These are phyloP conservation scores for Arthrocladium fulminans DNA, from an alignment of 2,329 filamentous ascomycete species.

Conservation along the genomic window DNA sequence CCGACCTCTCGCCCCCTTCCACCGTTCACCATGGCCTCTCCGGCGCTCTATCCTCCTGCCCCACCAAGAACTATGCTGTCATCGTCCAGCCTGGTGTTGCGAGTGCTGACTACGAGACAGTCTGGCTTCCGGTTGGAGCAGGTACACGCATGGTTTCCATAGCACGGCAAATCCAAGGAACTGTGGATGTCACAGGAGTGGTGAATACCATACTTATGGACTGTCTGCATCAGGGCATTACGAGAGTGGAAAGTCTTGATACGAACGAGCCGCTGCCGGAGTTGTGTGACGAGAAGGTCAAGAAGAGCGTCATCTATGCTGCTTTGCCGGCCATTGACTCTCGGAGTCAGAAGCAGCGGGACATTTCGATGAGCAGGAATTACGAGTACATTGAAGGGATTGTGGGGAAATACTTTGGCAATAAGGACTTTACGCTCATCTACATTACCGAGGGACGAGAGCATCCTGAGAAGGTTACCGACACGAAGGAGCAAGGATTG, in stretches of 20 bases:
- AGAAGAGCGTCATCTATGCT: background rate
- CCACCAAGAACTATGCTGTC: background rate
- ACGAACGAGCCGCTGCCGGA: background rate
- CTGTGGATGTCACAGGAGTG: background rate
- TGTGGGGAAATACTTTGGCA: constrained; percentile 3
- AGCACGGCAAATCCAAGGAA: background rate
- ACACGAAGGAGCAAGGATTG: background rate
- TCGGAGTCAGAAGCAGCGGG: background rate
- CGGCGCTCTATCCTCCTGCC: background rate
- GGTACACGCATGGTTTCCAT: background rate
- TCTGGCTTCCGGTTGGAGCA: background rate
- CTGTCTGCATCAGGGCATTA: constrained; percentile 5
- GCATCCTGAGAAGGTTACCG: background rate
- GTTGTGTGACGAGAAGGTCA: background rate
- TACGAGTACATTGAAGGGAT: background rate
- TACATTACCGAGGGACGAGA: constrained; percentile 1
- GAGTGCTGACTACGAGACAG: background rate
- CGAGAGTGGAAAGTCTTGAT: background rate
- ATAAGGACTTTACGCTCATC: constrained; percentile 1
- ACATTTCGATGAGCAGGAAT: background rate
- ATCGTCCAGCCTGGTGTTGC: constrained; percentile 2
- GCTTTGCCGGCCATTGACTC: background rate
- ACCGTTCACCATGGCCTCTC: background rate
- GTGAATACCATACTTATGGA: constrained; percentile 8
- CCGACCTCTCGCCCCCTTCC: constrained; percentile 1